Percentiles rank a stretch among this genome's conserved stretches.
Conservation (phyloP, 108 stramenopile species). For the Fragilariopsis cylindrus region DNA sequence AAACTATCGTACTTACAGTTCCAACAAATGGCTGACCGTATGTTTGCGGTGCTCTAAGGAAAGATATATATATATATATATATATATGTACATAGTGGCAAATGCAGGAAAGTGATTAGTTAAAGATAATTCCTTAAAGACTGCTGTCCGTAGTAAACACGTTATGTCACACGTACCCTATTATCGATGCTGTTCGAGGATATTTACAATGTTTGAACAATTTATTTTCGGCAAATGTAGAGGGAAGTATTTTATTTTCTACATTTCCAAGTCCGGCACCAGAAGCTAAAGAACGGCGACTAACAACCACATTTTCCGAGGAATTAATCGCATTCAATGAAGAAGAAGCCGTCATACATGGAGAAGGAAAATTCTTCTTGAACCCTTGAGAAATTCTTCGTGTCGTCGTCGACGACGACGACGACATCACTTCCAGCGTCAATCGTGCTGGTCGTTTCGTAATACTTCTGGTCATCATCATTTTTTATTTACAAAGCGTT, state of each 20-base stretch:
- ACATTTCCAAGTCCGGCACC: conserved; percentile 76
- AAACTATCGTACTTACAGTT: conserved; percentile 45
- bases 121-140: background rate
- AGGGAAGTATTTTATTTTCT: conserved; percentile 50
- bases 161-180: conserved; percentile 30
- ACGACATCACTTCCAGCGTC: too few species aligned
- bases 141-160: background rate
- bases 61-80: background rate
- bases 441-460: too few species aligned
- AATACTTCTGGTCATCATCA: too few species aligned
- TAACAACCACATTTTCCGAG: background rate
- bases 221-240: conserved; percentile 8
- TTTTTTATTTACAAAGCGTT: too few species aligned
- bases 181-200: conserved; percentile 46
- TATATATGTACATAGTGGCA: conserved; percentile 1
- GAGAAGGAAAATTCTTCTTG: background rate
- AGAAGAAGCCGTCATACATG: background rate
- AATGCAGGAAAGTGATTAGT: conserved; percentile 5
- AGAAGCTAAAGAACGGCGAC: background rate
- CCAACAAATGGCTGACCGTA: conserved; percentile 90
- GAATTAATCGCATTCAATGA: background rate
- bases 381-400: too few species aligned
- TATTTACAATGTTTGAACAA: conserved; percentile 41
- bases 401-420: too few species aligned
- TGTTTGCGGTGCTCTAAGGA: conserved; percentile 82